Percentiles rank a stretch among this genome's conserved stretches.
These are phyloP conservation scores for Pluteus cervinus DNA, from an alignment of 768 basidiomycete species.

Conservation along the genomic window DNA sequence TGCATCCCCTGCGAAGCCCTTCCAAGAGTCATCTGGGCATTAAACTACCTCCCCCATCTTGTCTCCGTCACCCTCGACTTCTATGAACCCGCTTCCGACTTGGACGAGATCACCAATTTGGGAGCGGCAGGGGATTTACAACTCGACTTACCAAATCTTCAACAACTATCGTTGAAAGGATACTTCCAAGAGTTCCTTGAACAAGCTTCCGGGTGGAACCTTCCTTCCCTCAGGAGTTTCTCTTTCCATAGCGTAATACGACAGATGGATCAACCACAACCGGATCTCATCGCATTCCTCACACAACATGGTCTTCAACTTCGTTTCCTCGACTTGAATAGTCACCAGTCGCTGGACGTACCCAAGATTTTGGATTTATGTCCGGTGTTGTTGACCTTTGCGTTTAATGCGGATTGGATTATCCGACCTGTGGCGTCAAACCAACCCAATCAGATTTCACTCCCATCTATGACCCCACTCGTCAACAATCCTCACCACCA, in stretches of 20 bases:
- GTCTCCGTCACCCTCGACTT: slow-evolving; percentile 54
- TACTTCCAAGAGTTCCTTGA: slow-evolving; percentile 62
- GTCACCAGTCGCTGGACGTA: slow-evolving; percentile 50
- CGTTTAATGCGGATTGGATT: slow-evolving; percentile 76
- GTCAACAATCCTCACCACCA: slow-evolving; percentile 48
- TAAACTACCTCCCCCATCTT: slow-evolving; percentile 54
- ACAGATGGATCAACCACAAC: slow-evolving; percentile 42
- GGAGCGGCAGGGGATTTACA: slow-evolving; percentile 57
- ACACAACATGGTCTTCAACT: slow-evolving; percentile 50
- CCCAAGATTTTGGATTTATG: slow-evolving; percentile 57
- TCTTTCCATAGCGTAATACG: slow-evolving; percentile 52
- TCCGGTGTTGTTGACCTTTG: slow-evolving; percentile 53
- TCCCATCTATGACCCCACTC: slow-evolving; percentile 28
- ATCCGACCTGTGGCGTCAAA: slow-evolving; percentile 6
- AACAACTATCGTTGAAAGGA: slow-evolving; percentile 60
- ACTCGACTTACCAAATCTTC: slow-evolving; percentile 47
- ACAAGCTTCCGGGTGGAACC: slow-evolving; percentile 58
- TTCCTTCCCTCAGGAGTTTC: slow-evolving; percentile 55
- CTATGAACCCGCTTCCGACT: slow-evolving; percentile 29
- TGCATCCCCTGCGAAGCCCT: slow-evolving; percentile 48
- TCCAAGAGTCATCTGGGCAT: slow-evolving; percentile 66
- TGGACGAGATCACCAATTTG: slow-evolving; percentile 27
- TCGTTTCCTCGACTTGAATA: slow-evolving; percentile 60
- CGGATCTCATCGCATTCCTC: slow-evolving; percentile 58
- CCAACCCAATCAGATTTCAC: slow-evolving; percentile 13